Conservation (phyloP, 257 asterid genomes). For the Petunia secreta region DNA sequence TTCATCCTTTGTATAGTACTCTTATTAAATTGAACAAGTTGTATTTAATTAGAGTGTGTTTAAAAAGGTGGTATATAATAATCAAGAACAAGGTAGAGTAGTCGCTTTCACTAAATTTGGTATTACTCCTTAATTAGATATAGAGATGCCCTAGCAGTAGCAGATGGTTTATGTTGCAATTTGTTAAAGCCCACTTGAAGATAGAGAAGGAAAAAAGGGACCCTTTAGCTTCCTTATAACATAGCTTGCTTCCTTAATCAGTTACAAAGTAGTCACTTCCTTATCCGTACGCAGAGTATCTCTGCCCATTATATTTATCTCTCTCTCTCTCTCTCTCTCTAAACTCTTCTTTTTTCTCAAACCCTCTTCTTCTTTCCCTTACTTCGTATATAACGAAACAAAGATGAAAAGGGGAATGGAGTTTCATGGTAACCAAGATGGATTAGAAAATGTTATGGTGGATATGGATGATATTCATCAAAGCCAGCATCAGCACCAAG, state of each 20-base stretch:
- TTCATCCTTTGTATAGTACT: neutral
- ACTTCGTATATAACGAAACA: constrained; percentile 4
- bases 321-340: neutral
- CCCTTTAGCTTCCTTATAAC: constrained; percentile 35
- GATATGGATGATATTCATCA: constrained; percentile 23
- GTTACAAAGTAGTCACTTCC: constrained; percentile 40
- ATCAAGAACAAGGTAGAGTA: constrained; percentile 30
- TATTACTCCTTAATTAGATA: neutral
- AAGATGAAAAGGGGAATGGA: constrained; percentile 6
- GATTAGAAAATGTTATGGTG: constrained; percentile 23
- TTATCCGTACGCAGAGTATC: constrained; percentile 44
- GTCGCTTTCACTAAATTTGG: constrained; percentile 42
- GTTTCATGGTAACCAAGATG: constrained; percentile 27
- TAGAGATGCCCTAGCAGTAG: neutral
- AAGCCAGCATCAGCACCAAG: neutral
- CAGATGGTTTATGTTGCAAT: constrained; percentile 74
- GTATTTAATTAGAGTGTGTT: neutral
- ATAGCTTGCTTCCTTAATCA: constrained; percentile 61
- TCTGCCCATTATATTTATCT: constrained; percentile 13
- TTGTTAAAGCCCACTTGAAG: constrained; percentile 24
- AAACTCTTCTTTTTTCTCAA: neutral
- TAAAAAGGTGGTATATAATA: neutral
- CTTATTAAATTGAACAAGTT: neutral
- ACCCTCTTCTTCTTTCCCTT: neutral
- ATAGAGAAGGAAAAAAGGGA: neutral